phyloP scores from a whole-genome alignment of 495 filamentous ascomycete genomes.

The Trichoderma gamsii region DNA sequence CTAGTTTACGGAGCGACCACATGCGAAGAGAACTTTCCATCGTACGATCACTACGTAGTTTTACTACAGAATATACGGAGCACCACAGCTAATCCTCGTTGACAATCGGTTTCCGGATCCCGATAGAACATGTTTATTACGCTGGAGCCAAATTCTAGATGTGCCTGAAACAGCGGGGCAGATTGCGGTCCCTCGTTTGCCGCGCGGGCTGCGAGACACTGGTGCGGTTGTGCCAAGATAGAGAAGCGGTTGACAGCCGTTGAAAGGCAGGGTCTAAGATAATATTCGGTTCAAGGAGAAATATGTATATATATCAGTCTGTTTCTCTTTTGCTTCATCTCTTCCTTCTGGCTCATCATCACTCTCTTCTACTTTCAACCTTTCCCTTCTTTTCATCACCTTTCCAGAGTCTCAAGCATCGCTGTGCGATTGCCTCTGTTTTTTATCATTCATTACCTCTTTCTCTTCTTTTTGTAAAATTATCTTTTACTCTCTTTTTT shows the following conservation, averaged over 20 bases:
- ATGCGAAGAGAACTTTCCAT: too few species aligned
- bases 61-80: too few species aligned
- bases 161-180: background rate
- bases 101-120: background rate
- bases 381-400: background rate
- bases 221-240: background rate
- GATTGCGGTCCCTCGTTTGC: background rate
- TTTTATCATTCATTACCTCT: background rate
- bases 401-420: background rate
- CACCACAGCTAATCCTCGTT: background rate
- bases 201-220: constrained; percentile 8
- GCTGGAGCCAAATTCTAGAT: background rate
- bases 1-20: too few species aligned
- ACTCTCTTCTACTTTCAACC: constrained; percentile 2
- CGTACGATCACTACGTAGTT: too few species aligned
- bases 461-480: background rate
- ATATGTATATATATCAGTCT: background rate
- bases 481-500: background rate
- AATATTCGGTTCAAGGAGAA: background rate
- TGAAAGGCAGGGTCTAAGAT: background rate
- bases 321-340: background rate
- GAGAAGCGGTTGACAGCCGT: background rate
- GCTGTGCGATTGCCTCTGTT: constrained; percentile 10
- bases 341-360: background rate
- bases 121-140: too few species aligned